phyloP scores from a whole-genome alignment of 164 flowering plant species.

The Tinospora cordifolia region DNA sequence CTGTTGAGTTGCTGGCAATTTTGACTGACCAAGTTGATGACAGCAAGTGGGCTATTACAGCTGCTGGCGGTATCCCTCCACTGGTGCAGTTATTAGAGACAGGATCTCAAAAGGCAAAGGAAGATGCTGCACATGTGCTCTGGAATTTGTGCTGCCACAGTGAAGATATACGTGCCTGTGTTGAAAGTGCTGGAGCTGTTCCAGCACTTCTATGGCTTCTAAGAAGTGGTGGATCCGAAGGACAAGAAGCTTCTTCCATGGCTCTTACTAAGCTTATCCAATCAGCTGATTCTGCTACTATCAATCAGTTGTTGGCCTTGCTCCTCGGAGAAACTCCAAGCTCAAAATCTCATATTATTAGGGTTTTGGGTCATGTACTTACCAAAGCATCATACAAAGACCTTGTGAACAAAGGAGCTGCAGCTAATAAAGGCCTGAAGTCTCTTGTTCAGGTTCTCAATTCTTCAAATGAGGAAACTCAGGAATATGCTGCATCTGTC shows the following conservation, averaged over 20 bases:
- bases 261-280: slow-evolving; percentile 66
- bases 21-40: slow-evolving; percentile 81
- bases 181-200: slow-evolving; percentile 84
- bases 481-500: slow-evolving; percentile 78
- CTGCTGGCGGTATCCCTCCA: slow-evolving; percentile 95
- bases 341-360: slow-evolving; percentile 54
- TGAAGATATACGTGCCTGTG: slow-evolving; percentile 89
- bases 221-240: slow-evolving; percentile 65
- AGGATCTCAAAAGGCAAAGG: slow-evolving; percentile 77
- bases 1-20: slow-evolving; percentile 59
- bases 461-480: slow-evolving; percentile 74
- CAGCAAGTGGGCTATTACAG: slow-evolving; percentile 98
- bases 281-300: slow-evolving; percentile 69
- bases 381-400: slow-evolving; percentile 55
- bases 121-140: slow-evolving; percentile 65
- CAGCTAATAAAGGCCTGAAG: slow-evolving; percentile 64
- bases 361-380: slow-evolving; percentile 81
- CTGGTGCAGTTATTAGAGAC: slow-evolving; percentile 69
- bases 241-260: slow-evolving; percentile 68
- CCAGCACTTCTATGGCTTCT: slow-evolving; percentile 76
- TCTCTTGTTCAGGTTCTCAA: slow-evolving; percentile 77
- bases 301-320: slow-evolving; percentile 73
- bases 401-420: slow-evolving; percentile 59
- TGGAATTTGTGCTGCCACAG: slow-evolving; percentile 79
- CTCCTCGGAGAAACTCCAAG: slow-evolving; percentile 64